Evolutionary conservation across 192 early-diverging fungal species (phyloP), one percentile per base, ranked within the genome.

Genomic region (Kickxella alabastrina): DNA sequence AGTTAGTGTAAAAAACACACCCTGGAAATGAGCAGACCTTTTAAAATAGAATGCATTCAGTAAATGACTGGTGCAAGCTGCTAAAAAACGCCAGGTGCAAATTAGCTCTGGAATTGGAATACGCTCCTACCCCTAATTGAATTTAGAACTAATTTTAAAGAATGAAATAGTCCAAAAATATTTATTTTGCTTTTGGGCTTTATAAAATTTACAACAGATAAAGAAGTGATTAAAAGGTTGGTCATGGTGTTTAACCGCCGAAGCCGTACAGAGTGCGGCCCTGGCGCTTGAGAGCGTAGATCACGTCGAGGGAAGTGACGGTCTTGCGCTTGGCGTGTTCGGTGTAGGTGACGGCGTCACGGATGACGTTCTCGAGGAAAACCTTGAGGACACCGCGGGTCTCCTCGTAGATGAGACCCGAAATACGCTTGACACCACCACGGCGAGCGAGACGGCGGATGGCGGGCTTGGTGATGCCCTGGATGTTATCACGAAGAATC

Each of bases 351-450:
- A 97, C 95, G 45, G 95, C 88, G 74, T 97, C 95, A 62, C 95
- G 87, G 78, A 97, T 97, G 79, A 97, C 95, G 82, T 93, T 93
- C 82, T 97, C 95, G 62, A 97, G 88, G 84, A 97, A 97, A 54
- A 87, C 82, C 88, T 97, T 97, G 76, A 97, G 87, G 57, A 97
- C 95, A 59, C 83, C 84, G 70, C 95, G 92, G 77, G 95, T 97
- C 81, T 97, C 95, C 74, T 97, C 95, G 83, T 97, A 97, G 80
- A 97, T 97, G 59, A 97, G 91, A 51, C 95, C 95, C 44, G 92
- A 94, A 84, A 97, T 97, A 89, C 95, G 92, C 90, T 97, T 97
- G 84, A 97, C 94, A 87, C 94, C 94, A 59, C 94, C 94, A 90
- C 94, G 90, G 77, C 94, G 91, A 21, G 94, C 94, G 54, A 97